phyloP scores from a whole-genome alignment of 768 basidiomycete genomes.

The Dacryopinax primogenitus region DNA sequence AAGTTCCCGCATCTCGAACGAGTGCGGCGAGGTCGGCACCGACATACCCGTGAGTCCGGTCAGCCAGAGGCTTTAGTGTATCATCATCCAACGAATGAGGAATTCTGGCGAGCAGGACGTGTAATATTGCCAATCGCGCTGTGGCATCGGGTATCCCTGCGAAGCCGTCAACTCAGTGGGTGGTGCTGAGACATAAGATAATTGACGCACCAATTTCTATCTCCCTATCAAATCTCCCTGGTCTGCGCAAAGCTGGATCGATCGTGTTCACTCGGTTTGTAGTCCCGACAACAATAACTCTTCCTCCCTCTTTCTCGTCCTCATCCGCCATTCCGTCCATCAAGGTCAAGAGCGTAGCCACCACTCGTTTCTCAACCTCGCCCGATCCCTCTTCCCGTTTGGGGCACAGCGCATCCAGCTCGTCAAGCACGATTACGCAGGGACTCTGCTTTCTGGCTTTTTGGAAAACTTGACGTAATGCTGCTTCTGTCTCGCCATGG shows the following conservation, averaged over 20 bases:
- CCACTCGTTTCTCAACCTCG: slow-evolving; percentile 92
- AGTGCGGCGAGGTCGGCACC: slow-evolving; percentile 90
- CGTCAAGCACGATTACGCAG: slow-evolving; percentile 89
- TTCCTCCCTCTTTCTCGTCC: slow-evolving; percentile 27
- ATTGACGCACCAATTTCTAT: slow-evolving; percentile 70
- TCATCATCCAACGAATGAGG: slow-evolving; percentile 55
- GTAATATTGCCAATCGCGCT: slow-evolving; percentile 72
- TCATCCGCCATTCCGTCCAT: slow-evolving; percentile 73
- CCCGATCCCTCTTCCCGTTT: slow-evolving; percentile 81
- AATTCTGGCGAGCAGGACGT: slow-evolving; percentile 68
- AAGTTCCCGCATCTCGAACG: slow-evolving; percentile 82
- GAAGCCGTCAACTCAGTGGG: slow-evolving; percentile 10
- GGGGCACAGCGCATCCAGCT: slow-evolving; percentile 90
- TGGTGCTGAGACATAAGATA: background rate
- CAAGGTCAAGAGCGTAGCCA: slow-evolving; percentile 85
- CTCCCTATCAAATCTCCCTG: slow-evolving; percentile 86
- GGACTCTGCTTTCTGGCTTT: slow-evolving; percentile 72
- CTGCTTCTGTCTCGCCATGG: slow-evolving; percentile 92
- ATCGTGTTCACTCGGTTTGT: slow-evolving; percentile 94
- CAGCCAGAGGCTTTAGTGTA: slow-evolving; percentile 54
- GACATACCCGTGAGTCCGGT: slow-evolving; percentile 86
- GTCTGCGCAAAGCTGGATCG: slow-evolving; percentile 79
- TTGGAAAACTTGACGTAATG: slow-evolving; percentile 76
- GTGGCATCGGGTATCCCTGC: slow-evolving; percentile 78
- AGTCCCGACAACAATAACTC: slow-evolving; percentile 90